A percentile compares a stretch with the other conserved stretches of the same genome.
Evolutionary conservation across 1,284 basidiomycete species (phyloP).

Genomic region (Pseudozyma pruni): DNA sequence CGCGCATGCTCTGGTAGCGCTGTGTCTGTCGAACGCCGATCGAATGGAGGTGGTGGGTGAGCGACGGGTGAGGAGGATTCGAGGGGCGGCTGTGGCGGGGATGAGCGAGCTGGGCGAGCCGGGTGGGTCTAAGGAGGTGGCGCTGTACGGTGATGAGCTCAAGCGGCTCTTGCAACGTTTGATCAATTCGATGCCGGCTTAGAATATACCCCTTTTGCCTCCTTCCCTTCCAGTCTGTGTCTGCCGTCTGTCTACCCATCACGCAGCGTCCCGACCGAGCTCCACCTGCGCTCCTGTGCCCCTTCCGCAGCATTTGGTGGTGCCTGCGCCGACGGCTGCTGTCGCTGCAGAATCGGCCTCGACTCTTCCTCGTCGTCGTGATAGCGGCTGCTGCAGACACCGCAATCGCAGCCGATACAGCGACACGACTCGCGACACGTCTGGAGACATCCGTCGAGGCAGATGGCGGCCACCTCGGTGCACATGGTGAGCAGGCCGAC

Average conservation of each 20-base stretch:
- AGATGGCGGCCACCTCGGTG: slow-evolving; percentile 38
- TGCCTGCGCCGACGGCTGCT: slow-evolving; percentile 13
- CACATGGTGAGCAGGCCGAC: slow-evolving; percentile 25
- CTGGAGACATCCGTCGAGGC: slow-evolving; percentile 37
- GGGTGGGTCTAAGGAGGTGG: slow-evolving; percentile 17
- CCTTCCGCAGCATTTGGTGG: slow-evolving; percentile 4
- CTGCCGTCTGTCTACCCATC: background rate
- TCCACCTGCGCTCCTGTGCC: slow-evolving; percentile 11
- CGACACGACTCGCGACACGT: slow-evolving; percentile 40
- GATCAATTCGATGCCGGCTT: too few species aligned
- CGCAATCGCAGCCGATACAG: slow-evolving; percentile 23
- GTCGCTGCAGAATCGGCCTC: slow-evolving; percentile 16
- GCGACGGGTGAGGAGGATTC: slow-evolving; percentile 6
- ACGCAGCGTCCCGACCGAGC: slow-evolving; percentile 28
- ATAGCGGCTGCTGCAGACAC: slow-evolving; percentile 8
- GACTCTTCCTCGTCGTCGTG: slow-evolving; percentile 16
- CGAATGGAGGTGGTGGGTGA: slow-evolving; percentile 11
- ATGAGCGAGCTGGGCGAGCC: slow-evolving; percentile 10
- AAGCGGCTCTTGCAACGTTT: slow-evolving; percentile 6
- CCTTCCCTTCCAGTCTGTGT: too few species aligned
- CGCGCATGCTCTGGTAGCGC: slow-evolving; percentile 24
- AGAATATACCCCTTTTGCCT: too few species aligned
- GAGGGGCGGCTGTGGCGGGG: slow-evolving; percentile 7
- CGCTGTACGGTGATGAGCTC: slow-evolving; percentile 29
- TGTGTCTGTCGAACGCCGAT: background rate